phyloP scores from a whole-genome alignment of 208 protist species.

The Acanthamoeba divionensis region DNA sequence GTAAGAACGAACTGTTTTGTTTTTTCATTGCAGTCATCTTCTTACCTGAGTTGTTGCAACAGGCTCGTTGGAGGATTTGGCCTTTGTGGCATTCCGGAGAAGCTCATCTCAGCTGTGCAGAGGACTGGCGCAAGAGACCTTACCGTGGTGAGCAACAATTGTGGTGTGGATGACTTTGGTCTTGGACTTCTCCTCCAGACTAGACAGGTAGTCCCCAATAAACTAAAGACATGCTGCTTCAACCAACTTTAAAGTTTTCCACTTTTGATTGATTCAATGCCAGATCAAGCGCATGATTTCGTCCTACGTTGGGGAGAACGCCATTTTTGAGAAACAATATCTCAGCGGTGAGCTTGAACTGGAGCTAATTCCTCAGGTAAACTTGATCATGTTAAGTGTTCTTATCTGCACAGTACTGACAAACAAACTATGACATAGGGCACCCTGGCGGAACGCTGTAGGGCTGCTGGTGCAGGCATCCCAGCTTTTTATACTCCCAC shows the following conservation, averaged over 20 bases:
- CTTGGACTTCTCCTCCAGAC: constrained; percentile 92
- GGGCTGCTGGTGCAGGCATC: constrained; percentile 93
- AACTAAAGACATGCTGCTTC: background rate
- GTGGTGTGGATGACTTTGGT: constrained; percentile 92
- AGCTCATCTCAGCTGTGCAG: constrained; percentile 87
- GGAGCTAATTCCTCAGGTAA: constrained; percentile 90
- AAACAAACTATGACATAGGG: constrained; percentile 70
- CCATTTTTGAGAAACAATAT: constrained; percentile 90
- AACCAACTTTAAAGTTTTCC: background rate
- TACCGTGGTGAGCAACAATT: constrained; percentile 92
- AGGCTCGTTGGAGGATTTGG: constrained; percentile 89
- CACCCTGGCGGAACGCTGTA: constrained; percentile 91
- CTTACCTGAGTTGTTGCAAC: background rate
- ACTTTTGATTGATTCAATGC: background rate
- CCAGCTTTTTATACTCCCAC: constrained; percentile 96
- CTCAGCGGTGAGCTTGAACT: constrained; percentile 93
- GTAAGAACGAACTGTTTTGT: background rate
- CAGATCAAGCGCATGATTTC: constrained; percentile 86
- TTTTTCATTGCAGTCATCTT: background rate
- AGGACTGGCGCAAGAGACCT: constrained; percentile 87
- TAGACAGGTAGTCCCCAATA: constrained; percentile 67
- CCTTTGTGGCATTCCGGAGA: constrained; percentile 91
- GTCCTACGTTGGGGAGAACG: constrained; percentile 95
- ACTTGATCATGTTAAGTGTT: background rate
- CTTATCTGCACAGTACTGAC: background rate